Percentiles rank a stretch among this genome's conserved stretches.
Evolutionary conservation across 345 rosid genomes (phyloP).

Genomic region (Eutrema heterophyllum): DNA sequence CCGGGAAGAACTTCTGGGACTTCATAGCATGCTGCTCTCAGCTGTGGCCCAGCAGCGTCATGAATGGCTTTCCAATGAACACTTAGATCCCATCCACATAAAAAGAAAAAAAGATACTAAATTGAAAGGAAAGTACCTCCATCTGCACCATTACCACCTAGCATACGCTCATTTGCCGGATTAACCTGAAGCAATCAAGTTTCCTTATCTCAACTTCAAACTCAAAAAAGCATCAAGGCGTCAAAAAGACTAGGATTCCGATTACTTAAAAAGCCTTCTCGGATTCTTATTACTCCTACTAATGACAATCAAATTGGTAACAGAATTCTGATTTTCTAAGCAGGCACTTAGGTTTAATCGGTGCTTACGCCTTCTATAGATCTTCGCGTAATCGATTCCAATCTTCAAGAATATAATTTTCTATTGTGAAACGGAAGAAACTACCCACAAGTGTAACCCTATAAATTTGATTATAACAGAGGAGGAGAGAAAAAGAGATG

Average conservation of each 20-base stretch:
- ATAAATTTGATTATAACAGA: not conserved
- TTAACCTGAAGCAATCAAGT: slow-evolving; percentile 46
- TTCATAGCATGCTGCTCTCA: slow-evolving; percentile 55
- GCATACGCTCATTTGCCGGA: slow-evolving; percentile 80
- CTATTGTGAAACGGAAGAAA: too few relatives aligned
- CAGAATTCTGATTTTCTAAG: too few relatives aligned
- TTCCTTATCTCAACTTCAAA: not conserved
- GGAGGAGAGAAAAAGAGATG: not conserved
- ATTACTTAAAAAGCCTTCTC: too few relatives aligned
- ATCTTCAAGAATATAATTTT: too few relatives aligned
- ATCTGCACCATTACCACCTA: slow-evolving; percentile 92
- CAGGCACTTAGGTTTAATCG: not conserved
- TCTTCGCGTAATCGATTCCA: too few relatives aligned
- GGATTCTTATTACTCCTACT: not conserved
- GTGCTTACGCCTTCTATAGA: not conserved
- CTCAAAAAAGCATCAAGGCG: not conserved
- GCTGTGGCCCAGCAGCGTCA: slow-evolving; percentile 72
- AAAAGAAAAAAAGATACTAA: not conserved
- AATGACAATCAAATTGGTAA: not conserved
- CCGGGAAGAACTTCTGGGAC: slow-evolving; percentile 62
- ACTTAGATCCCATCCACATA: not conserved
- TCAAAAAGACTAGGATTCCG: too few relatives aligned
- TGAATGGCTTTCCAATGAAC: slow-evolving; percentile 26
- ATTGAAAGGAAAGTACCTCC: slow-evolving; percentile 47
- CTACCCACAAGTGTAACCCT: too few relatives aligned